Evolutionary conservation across 2,329 filamentous ascomycete genomes (phyloP).

Genomic region (Botrytis fabae): DNA sequence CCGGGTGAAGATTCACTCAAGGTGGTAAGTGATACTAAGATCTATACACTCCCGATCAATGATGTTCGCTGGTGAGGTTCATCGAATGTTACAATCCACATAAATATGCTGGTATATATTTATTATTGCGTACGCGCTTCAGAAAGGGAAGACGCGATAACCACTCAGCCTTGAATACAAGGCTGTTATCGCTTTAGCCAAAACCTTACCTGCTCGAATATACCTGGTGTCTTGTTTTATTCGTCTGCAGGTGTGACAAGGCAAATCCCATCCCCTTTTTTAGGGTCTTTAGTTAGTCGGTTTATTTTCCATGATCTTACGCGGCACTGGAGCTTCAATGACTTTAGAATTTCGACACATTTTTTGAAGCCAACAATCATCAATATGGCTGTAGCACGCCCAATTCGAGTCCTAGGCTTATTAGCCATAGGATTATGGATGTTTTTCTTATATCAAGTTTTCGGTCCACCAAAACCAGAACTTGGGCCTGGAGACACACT

Average conservation of each 20-base stretch:
- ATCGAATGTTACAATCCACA: neutral
- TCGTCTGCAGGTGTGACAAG: neutral
- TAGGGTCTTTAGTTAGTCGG: slow-evolving; percentile 4
- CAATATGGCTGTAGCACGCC: slow-evolving; percentile 81
- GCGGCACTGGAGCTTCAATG: slow-evolving; percentile 21
- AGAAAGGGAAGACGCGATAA: neutral
- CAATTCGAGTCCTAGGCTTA: slow-evolving; percentile 76
- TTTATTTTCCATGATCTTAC: slow-evolving; percentile 23
- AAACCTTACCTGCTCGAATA: neutral
- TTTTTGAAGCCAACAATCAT: slow-evolving; percentile 29
- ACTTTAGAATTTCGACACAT: slow-evolving; percentile 21
- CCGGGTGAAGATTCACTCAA: neutral
- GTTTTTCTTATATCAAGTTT: slow-evolving; percentile 76
- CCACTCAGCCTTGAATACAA: neutral
- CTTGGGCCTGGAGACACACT: slow-evolving; percentile 47
- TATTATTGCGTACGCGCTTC: neutral
- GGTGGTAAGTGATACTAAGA: neutral
- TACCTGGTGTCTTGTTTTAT: neutral
- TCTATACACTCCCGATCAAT: neutral
- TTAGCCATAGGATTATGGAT: slow-evolving; percentile 71
- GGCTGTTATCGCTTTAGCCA: neutral
- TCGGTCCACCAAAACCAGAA: slow-evolving; percentile 55
- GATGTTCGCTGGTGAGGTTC: neutral
- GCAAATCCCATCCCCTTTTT: slow-evolving; percentile 17
- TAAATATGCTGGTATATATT: neutral